phyloP scores from a whole-genome alignment of 2,329 filamentous ascomycete species.

The Colletotrichum sp. region DNA sequence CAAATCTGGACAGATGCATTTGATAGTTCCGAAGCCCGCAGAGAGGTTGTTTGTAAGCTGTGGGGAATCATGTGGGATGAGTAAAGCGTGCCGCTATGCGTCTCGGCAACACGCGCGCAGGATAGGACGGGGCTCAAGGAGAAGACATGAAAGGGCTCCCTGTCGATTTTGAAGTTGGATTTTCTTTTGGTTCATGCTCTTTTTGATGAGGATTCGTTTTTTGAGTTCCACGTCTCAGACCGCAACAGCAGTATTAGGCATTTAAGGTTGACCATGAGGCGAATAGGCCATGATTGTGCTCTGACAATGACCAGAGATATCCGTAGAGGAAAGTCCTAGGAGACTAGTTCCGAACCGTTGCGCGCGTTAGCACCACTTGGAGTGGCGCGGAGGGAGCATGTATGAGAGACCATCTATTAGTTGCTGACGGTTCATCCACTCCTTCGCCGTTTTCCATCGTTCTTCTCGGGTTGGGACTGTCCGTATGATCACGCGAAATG shows the following conservation, averaged over 20 bases:
- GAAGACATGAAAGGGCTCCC: background rate
- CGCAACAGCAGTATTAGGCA: background rate
- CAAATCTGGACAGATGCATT: background rate
- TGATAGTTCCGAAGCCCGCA: background rate
- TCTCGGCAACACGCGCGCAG: background rate
- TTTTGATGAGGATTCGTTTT: background rate
- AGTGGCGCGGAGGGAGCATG: background rate
- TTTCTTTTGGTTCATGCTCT: accelerated
- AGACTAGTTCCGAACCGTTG: background rate
- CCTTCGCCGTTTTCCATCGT: background rate
- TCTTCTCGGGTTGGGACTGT: background rate
- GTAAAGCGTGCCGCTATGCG: background rate
- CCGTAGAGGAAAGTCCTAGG: background rate
- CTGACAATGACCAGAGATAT: background rate
- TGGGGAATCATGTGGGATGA: background rate
- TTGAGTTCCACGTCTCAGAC: background rate
- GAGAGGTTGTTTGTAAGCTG: background rate
- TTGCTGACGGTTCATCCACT: background rate
- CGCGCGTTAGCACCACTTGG: background rate
- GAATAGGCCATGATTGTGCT: background rate
- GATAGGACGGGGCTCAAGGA: background rate
- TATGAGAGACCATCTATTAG: background rate
- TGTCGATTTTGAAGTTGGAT: background rate
- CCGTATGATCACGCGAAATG: accelerated
- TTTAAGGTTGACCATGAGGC: accelerated